Conservation (phyloP, 2,329 filamentous ascomycete genomes). For the Cladosporium sp. region DNA sequence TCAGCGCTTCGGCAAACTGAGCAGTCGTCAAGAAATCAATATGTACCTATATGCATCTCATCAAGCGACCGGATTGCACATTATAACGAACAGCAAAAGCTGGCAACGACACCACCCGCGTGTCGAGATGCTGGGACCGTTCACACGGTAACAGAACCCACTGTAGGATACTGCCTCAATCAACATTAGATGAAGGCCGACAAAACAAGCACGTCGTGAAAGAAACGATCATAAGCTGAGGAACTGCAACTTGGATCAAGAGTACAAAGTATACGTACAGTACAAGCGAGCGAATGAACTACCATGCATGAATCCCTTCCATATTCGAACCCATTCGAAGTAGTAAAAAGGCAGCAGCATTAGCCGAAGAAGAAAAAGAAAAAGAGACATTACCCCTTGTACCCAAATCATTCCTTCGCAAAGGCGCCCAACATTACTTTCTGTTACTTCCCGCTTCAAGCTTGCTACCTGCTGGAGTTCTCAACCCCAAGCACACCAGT, state of each 20-base stretch:
- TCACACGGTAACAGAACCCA: too few relatives aligned
- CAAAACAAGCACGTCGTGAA: too few relatives aligned
- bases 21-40: too few relatives aligned
- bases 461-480: constrained; percentile 26
- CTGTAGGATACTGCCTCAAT: too few relatives aligned
- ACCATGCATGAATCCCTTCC: not conserved
- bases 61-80: too few relatives aligned
- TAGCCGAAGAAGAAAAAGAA: not conserved
- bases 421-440: not conserved
- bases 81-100: too few relatives aligned
- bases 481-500: constrained; percentile 51
- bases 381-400: constrained; percentile 7
- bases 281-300: not conserved
- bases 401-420: constrained; percentile 9
- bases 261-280: constrained; percentile 6
- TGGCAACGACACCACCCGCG: too few relatives aligned
- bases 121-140: too few relatives aligned
- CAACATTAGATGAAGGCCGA: too few relatives aligned
- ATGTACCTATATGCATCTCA: too few relatives aligned
- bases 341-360: not conserved
- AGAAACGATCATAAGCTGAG: too few relatives aligned
- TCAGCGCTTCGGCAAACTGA: too few relatives aligned
- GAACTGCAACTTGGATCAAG: not conserved
- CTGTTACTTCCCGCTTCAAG: not conserved
- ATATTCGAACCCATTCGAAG: not conserved